phyloP scores from a whole-genome alignment of 106 monocot genomes.

The Chionographis japonica region DNA sequence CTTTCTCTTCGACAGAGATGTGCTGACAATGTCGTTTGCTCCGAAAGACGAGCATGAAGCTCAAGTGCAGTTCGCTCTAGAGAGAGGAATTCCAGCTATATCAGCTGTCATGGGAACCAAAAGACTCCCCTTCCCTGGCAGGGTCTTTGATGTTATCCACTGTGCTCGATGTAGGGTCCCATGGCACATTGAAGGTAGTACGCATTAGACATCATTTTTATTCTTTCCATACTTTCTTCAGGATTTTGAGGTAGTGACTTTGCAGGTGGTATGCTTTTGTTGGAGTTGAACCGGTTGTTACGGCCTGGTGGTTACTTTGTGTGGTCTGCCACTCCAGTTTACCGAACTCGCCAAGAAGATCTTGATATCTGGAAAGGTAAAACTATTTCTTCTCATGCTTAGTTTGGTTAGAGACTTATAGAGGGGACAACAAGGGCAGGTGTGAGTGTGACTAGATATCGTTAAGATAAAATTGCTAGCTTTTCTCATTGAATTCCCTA shows the following conservation, averaged over 20 bases:
- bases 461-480: no score
- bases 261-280: constrained; percentile 78
- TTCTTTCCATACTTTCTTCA: not conserved
- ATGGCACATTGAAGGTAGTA: constrained; percentile 85
- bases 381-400: not conserved
- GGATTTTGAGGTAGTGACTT: constrained; percentile 4
- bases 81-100: constrained; percentile 91
- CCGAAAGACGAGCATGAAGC: constrained; percentile 99
- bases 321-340: constrained; percentile 96
- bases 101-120: constrained; percentile 94
- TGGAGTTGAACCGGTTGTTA: constrained; percentile 85
- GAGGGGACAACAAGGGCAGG: no score
- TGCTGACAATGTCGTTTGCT: constrained; percentile 89
- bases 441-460: no score
- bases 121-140: constrained; percentile 76
- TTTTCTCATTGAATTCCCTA: no score
- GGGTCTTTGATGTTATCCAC: constrained; percentile 78
- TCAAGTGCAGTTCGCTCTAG: constrained; percentile 93
- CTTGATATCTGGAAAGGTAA: constrained; percentile 84
- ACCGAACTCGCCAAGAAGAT: constrained; percentile 62
- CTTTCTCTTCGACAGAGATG: constrained; percentile 80
- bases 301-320: constrained; percentile 88
- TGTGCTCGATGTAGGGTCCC: constrained; percentile 95
- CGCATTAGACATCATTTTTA: not conserved
- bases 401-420: not conserved